Base-by-base conservation (phyloP, 352 stramenopile species). In the Pythium aphanidermatum region DNA sequence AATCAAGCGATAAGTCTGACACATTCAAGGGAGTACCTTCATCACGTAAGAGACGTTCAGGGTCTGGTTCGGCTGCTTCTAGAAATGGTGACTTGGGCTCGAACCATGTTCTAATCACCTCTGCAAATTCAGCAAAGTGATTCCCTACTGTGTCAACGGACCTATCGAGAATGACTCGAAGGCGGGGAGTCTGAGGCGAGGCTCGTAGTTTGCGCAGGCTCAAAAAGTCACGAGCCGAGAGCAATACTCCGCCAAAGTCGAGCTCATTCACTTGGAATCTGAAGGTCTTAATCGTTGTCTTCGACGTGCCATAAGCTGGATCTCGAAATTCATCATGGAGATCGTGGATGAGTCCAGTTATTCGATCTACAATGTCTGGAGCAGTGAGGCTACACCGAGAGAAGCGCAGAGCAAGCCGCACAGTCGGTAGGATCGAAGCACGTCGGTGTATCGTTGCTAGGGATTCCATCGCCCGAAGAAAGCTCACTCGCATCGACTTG, bases 331-430 rank as follows among this genome's bases (percentile, higher is more conserved):
- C 35, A 3, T 37, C 36, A 12, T 50, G n/a, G 2, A 60, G 36
- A 1, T 16, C 32, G 12, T 51, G 4, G 4, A 52, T 27, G 8
- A 55, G 6, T 5, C 41, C 38, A 0, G 50, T 26, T 5, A 60
- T 1, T 9, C 17, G 16, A 5, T n/a, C 17, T 1, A 60, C 10
- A 8, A 39, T 31, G 8, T 46, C 24, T 2, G 4, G 10, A 5
- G 25, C 31, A 24, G 2, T 3, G 11, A 50, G 43, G 1, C 32
- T 21, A 20, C 58, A 65, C 2, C 46, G 33, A 1, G 43, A 51
- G 35, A 79, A 75, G 39, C 63, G 46, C 14, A 79, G 34, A 27
- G 34, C 46, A 10, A 79, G 52, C 14, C 51, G 26, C 11, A 78
- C 49, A 0, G 2, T 44, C 9, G 11, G 39, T 23, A 51, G 29